phyloP scores from a whole-genome alignment of 2,329 filamentous ascomycete genomes.

The Hirsutella minnesotensis region DNA sequence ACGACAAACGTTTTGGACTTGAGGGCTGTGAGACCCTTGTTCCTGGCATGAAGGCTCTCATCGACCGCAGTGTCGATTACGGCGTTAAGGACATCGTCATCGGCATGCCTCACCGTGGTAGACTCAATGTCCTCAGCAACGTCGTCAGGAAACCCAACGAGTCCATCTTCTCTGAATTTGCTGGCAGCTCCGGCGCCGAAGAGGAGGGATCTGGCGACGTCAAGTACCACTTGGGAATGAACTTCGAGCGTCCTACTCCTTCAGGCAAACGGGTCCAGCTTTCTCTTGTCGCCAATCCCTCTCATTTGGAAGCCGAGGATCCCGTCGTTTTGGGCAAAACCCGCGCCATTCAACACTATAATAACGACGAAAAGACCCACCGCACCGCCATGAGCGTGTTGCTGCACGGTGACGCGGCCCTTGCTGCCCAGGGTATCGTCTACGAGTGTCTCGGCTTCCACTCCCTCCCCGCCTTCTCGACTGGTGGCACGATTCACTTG shows the following conservation, averaged over 20 bases:
- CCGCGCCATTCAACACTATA: slow-evolving; percentile 96
- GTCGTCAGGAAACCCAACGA: slow-evolving; percentile 98
- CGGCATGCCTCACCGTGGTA: slow-evolving; percentile 97
- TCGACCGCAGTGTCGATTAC: slow-evolving; percentile 96
- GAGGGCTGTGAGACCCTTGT: slow-evolving; percentile 96
- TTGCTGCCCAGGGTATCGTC: slow-evolving; percentile 91
- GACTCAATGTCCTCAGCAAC: slow-evolving; percentile 95
- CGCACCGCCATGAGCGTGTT: slow-evolving; percentile 89
- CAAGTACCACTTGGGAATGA: slow-evolving; percentile 99
- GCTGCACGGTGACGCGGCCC: slow-evolving; percentile 93
- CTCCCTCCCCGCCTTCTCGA: slow-evolving; percentile 89
- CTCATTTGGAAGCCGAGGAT: slow-evolving; percentile 95
- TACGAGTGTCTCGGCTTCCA: slow-evolving; percentile 99
- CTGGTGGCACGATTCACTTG: slow-evolving; percentile 91
- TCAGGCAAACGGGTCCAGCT: slow-evolving; percentile 99
- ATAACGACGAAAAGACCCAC: slow-evolving; percentile 86
- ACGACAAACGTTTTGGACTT: slow-evolving; percentile 98
- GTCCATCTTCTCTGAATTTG: slow-evolving; percentile 98
- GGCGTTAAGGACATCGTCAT: slow-evolving; percentile 99
- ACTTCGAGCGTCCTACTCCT: slow-evolving; percentile 96
- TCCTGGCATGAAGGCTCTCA: slow-evolving; percentile 97
- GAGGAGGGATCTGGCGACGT: slow-evolving; percentile 98
- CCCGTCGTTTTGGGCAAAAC: slow-evolving; percentile 97
- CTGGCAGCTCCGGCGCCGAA: slow-evolving; percentile 72
- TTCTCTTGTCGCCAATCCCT: slow-evolving; percentile 95